Evolutionary conservation across 208 protist genomes (phyloP), one percentile per base, ranked within the genome.

Genomic region (Leishmania braziliensis): DNA sequence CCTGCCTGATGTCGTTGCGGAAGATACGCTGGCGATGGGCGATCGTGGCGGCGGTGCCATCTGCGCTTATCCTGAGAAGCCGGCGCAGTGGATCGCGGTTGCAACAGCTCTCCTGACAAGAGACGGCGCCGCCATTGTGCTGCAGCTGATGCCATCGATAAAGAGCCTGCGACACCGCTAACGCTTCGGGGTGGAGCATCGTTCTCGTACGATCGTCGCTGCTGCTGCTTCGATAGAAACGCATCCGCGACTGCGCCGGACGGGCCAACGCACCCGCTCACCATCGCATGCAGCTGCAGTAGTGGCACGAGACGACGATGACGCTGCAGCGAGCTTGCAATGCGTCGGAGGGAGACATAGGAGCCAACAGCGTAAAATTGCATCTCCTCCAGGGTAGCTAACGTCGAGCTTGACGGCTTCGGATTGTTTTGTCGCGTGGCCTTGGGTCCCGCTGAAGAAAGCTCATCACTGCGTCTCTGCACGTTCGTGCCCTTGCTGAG

Each of bases 271-370:
- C 46, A 76, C 36, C 89, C 87, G 50, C 83, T 86, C 26, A 89
- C 77, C 9, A 87, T 58, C 1, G 39, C 54, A 60, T 94, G 84
- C 46, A 95, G 74, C 58, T 89, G 74, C 62, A 95, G 71, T 20
- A 97, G 77, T 51, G 90, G 89, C 62, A 69, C 78, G 43, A 97
- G 88, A 53, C 83, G 89, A 18, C 81, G 75, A 77, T 95, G 91
- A 2, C 79, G 80, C 70, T 84, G 70, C 77, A 97, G 84, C 1
- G 89, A 87, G 77, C 90, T 90, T 23, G 92, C 76, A 16, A 94
- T 84, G 62, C 94, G 92, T 16, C 93, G 91, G 26, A 95, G 83
- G 26, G 88, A 88, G 18, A 93, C 80, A 53, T 88, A 86, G 2
- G 87, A 83, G 48, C 91, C 93, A 4, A 95, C 88, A 6, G 88